Percentiles rank a stretch among this genome's conserved stretches.
Conservation (phyloP, 352 stramenopile genomes). For the Phytophthora cajani region DNA sequence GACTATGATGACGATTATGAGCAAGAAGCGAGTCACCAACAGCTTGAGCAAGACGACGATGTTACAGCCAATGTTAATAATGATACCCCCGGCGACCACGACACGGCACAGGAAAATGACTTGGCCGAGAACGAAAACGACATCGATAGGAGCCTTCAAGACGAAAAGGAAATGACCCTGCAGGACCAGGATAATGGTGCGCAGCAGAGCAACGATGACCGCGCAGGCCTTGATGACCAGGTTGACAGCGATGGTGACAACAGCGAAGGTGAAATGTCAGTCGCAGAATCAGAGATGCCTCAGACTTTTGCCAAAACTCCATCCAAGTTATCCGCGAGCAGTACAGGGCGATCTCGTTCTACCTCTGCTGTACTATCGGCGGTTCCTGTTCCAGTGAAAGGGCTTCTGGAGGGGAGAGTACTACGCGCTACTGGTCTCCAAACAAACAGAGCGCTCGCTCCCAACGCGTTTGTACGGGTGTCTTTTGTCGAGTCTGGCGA, state of each 20-base stretch:
- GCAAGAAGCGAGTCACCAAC: constrained; percentile 18
- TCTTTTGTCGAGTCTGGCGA: constrained; percentile 58
- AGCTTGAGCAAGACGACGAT: constrained; percentile 2
- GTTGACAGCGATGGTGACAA: constrained; percentile 8
- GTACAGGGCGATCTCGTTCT: constrained; percentile 1
- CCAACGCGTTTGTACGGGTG: constrained; percentile 54
- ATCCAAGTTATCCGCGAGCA: neutral
- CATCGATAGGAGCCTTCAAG: constrained; percentile 8
- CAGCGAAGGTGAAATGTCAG: constrained; percentile 50
- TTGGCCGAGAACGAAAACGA: neutral
- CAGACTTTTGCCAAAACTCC: constrained; percentile 42
- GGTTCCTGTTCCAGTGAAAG: constrained; percentile 30
- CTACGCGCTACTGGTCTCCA: constrained; percentile 49
- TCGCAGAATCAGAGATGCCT: constrained; percentile 53
- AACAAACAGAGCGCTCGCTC: constrained; percentile 20
- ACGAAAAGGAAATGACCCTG: constrained; percentile 2
- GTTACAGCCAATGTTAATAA: constrained; percentile 1
- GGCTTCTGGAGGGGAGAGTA: constrained; percentile 54
- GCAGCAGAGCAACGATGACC: constrained; percentile 6
- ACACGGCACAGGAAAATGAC: neutral
- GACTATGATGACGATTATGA: constrained; percentile 39
- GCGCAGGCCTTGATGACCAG: constrained; percentile 4
- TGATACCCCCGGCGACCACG: neutral
- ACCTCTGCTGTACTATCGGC: neutral
- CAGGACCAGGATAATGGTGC: neutral